Evolutionary conservation across 805 yeast genomes (phyloP).

Genomic region (Tetrapisispora taiwanensis): DNA sequence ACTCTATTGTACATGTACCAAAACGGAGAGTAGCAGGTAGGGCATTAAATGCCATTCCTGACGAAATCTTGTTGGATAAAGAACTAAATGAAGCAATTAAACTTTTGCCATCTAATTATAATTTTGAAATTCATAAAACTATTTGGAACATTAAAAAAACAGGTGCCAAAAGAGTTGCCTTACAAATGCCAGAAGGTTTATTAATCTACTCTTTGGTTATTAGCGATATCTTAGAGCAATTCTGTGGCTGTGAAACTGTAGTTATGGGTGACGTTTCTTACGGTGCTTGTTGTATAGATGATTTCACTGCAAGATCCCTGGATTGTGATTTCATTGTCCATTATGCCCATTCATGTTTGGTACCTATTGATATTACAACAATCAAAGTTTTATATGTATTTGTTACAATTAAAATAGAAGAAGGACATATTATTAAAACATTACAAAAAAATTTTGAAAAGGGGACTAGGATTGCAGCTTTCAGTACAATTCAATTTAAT

Average conservation of each 20-base stretch:
- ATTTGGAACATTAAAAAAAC: slow-evolving; percentile 81
- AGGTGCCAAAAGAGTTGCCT: slow-evolving; percentile 71
- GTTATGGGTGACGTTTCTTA: slow-evolving; percentile 99
- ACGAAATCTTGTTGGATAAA: slow-evolving; percentile 66
- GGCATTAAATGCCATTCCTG: slow-evolving; percentile 79
- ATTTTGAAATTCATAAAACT: slow-evolving; percentile 92
- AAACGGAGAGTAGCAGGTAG: slow-evolving; percentile 37
- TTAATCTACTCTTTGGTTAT: slow-evolving; percentile 78
- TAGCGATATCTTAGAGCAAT: slow-evolving; percentile 88
- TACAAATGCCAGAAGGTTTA: slow-evolving; percentile 97
- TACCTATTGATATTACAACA: slow-evolving; percentile 84
- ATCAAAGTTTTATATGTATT: slow-evolving; percentile 92
- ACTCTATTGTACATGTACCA: slow-evolving; percentile 21
- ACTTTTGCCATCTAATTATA: slow-evolving; percentile 80
- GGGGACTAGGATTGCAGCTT: slow-evolving; percentile 66
- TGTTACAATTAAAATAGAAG: slow-evolving; percentile 87
- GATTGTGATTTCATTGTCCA: slow-evolving; percentile 93
- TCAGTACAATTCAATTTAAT: slow-evolving; percentile 95
- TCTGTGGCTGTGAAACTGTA: slow-evolving; percentile 74
- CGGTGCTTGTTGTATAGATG: slow-evolving; percentile 98
- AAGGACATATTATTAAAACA: slow-evolving; percentile 69
- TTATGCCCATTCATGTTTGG: slow-evolving; percentile 94
- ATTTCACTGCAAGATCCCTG: slow-evolving; percentile 82
- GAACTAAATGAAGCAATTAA: slow-evolving; percentile 78
- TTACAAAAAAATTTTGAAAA: slow-evolving; percentile 54